Evolutionary conservation across 2,329 filamentous ascomycete species (phyloP), one percentile per base, ranked within the genome.

Genomic region (Trichoderma sp.): DNA sequence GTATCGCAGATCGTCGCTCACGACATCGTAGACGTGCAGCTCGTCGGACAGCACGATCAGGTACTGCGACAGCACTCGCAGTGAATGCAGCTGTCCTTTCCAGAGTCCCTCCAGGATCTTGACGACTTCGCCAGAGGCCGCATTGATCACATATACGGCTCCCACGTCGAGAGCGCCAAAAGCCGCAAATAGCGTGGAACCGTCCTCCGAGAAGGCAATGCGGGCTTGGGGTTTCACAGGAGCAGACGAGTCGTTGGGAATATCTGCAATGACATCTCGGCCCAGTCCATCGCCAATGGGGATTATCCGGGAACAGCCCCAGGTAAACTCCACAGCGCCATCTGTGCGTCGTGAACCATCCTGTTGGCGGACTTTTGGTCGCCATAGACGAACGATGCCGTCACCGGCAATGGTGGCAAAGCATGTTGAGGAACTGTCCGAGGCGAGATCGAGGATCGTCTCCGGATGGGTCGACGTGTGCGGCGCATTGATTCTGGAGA

Each of bases 381-480:
- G 85, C 95, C 95, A 99, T 55, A 95, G 81, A 45, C 91, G 88
- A 44, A 96, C 85, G 24, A 86, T 79, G 12, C 88, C 88, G 74
- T 99, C 94, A 63, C 89, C 86, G 43, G 94, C 95, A 45, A 97
- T 82, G 1, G 93, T 96, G 9, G 91, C 91, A 74, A 98, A 97
- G 54, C 89, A 87, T 56, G 85, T 80, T 7, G 84, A 83, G 3
- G 80, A 82, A 3, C 91, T 90, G 68, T 93, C 88, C 17, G 90
- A 84, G 3, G 86, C 86, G 6, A 98, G 80, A 69, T 89, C 90
- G 39, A 97, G 84, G 2, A 98, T 83, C 5, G 82, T 79, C 51
- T 86, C 82, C 1, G 81, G 79, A 66, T 80, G 76, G 67, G 77
- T 78, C 63, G 85, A 83, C 66, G 83, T 81, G 76, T 99, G 94